Percentiles rank a stretch among this genome's conserved stretches.
phyloP scores from a whole-genome alignment of 176 grass and related monocot genomes.

The Carex cristatella region DNA sequence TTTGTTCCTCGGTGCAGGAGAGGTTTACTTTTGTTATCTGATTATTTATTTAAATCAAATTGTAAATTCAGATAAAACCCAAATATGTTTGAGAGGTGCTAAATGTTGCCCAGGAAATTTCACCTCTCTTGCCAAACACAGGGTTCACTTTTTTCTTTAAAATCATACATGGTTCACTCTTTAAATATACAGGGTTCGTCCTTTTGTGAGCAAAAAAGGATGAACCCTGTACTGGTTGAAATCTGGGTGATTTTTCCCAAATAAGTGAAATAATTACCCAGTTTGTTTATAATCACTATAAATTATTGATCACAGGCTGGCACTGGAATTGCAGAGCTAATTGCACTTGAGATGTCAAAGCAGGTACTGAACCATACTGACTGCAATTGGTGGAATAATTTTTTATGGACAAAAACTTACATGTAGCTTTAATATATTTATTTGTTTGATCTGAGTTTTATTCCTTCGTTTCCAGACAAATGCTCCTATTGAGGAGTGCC shows the following conservation, averaged over 20 bases:
- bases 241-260: too few species aligned
- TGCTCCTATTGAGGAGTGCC: constrained; percentile 79
- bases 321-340: constrained; percentile 98
- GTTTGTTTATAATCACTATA: neutral
- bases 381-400: constrained; percentile 1
- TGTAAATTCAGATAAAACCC: neutral
- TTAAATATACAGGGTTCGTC: too few species aligned
- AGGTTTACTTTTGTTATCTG: constrained; percentile 45
- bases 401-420: neutral
- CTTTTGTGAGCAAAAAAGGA: too few species aligned
- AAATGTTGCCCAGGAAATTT: too few species aligned
- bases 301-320: constrained; percentile 58
- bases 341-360: constrained; percentile 92
- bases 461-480: constrained; percentile 66
- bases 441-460: neutral
- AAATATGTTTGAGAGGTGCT: neutral
- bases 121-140: too few species aligned
- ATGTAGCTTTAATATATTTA: neutral
- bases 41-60: neutral
- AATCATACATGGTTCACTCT: too few species aligned
- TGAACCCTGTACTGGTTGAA: too few species aligned
- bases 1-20: constrained; percentile 98
- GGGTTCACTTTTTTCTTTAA: too few species aligned
- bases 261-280: too few species aligned
- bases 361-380: constrained; percentile 45